Conservation (phyloP, 805 yeast species). For the Kuraishia cidri region DNA sequence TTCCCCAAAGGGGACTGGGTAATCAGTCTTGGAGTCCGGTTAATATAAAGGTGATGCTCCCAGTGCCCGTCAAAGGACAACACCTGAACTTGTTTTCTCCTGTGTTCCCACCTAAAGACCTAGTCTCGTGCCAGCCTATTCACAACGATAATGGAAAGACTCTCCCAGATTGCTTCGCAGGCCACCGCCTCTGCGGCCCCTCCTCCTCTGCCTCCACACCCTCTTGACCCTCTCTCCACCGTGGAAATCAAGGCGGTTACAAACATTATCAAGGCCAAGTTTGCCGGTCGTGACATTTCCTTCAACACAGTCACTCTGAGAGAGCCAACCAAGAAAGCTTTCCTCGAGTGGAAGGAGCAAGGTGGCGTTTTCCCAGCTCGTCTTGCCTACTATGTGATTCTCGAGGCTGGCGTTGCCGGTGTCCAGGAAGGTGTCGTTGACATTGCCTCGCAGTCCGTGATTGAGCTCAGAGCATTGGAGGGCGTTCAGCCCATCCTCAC, state of each 20-base stretch:
- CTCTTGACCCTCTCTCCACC: slow-evolving; percentile 62
- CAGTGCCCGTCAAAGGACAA: too few relatives aligned
- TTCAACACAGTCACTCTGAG: slow-evolving; percentile 65
- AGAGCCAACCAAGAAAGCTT: slow-evolving; percentile 62
- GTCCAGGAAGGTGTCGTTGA: slow-evolving; percentile 67
- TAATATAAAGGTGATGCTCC: too few relatives aligned
- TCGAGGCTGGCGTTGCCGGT: slow-evolving; percentile 50
- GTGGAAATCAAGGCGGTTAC: slow-evolving; percentile 54
- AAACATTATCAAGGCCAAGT: slow-evolving; percentile 38
- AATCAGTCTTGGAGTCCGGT: too few relatives aligned
- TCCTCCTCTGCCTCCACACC: slow-evolving; percentile 52
- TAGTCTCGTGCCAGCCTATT: too few relatives aligned
- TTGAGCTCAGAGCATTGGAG: slow-evolving; percentile 36
- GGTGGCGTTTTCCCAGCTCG: slow-evolving; percentile 59
- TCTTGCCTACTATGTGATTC: slow-evolving; percentile 55
- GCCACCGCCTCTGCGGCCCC: slow-evolving; percentile 45
- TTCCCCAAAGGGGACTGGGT: too few relatives aligned
- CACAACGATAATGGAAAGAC: slow-evolving; percentile 44
- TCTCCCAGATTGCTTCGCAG: slow-evolving; percentile 54
- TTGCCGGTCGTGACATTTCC: slow-evolving; percentile 31
- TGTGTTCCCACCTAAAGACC: too few relatives aligned
- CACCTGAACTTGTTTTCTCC: too few relatives aligned
- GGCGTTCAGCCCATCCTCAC: slow-evolving; percentile 74
- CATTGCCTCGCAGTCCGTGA: slow-evolving; percentile 35
- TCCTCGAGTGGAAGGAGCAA: slow-evolving; percentile 55